Evolutionary conservation across 139 green algal genomes (phyloP).

Genomic region (Micractinium conductrix): DNA sequence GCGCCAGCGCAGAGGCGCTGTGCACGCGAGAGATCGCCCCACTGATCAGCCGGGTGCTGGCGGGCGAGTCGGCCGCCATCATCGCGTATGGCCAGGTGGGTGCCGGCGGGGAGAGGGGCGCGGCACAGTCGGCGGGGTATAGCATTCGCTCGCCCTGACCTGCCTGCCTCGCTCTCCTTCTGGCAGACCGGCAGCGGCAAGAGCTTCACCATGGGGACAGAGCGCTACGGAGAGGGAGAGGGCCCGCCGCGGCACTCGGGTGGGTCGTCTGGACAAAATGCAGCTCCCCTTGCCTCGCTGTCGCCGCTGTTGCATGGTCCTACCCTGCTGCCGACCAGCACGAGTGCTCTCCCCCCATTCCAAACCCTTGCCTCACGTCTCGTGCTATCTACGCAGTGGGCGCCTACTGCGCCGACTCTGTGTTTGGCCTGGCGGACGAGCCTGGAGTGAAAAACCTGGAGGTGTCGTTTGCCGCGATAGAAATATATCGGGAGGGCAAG

Average conservation of each 20-base stretch:
- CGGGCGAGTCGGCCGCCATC: constrained; percentile 10
- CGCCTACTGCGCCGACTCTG: constrained; percentile 1
- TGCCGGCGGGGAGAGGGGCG: neutral
- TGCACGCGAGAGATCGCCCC: constrained; percentile 4
- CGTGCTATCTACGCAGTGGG: constrained; percentile 21
- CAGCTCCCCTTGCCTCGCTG: too few relatives aligned
- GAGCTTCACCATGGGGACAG: constrained; percentile 30
- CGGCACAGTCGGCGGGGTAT: neutral
- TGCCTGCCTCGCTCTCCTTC: neutral
- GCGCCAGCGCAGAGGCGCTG: neutral
- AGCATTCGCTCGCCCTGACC: neutral
- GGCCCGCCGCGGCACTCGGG: constrained; percentile 8
- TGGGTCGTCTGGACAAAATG: neutral
- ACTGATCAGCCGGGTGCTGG: constrained; percentile 4
- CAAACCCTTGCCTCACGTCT: too few relatives aligned
- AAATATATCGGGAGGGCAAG: constrained; percentile 38
- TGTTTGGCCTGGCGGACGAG: constrained; percentile 39
- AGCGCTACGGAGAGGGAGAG: constrained; percentile 6
- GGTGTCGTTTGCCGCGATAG: neutral
- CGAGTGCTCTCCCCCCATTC: too few relatives aligned
- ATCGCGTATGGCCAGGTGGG: constrained; percentile 39
- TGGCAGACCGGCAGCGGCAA: constrained; percentile 37
- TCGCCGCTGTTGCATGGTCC: neutral
- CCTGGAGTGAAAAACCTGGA: neutral
- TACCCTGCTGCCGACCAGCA: too few relatives aligned